Percentiles rank a stretch among this genome's conserved stretches.
Evolutionary conservation across 2,329 filamentous ascomycete genomes (phyloP).

Genomic region (Raffaelea ambrosiae): DNA sequence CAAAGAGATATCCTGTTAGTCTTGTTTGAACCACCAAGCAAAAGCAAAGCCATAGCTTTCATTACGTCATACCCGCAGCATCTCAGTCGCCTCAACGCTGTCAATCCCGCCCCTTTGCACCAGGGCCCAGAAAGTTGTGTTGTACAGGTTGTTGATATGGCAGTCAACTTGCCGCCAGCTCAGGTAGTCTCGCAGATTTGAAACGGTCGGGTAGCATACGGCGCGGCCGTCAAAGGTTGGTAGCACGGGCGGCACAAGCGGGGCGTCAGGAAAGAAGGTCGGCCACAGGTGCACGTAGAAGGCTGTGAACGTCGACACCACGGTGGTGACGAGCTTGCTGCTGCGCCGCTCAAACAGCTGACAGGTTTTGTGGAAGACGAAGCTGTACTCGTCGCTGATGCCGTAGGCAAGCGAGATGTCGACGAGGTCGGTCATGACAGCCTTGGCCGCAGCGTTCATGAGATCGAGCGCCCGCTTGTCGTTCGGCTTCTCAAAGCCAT

Average conservation of each 20-base stretch:
- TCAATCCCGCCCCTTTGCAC: conserved; percentile 60
- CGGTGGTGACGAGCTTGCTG: conserved; percentile 83
- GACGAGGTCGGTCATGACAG: conserved; percentile 72
- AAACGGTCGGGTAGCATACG: conserved; percentile 76
- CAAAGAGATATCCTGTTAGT: no score
- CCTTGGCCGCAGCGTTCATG: conserved; percentile 88
- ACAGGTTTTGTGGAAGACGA: conserved; percentile 78
- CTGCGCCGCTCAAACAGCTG: conserved; percentile 77
- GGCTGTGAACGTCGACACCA: conserved; percentile 88
- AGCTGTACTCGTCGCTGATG: conserved; percentile 91
- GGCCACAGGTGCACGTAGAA: conserved; percentile 82
- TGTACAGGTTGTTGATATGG: conserved; percentile 98
- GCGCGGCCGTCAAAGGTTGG: conserved; percentile 91
- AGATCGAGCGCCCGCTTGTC: conserved; percentile 78
- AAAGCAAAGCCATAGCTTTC: no score
- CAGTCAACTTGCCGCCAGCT: conserved; percentile 97
- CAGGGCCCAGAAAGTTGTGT: conserved; percentile 91
- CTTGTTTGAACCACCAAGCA: no score
- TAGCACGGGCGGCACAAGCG: conserved; percentile 63
- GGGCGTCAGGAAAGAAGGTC: conserved; percentile 61
- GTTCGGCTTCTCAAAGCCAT: conserved; percentile 86
- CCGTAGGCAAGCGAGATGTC: conserved; percentile 87
- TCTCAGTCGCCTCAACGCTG: conserved; percentile 66
- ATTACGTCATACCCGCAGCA: conserved; percentile 64
- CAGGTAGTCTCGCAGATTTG: conserved; percentile 87